Evolutionary conservation across 306 rosid genomes (phyloP), one percentile per base, ranked within the genome.

Genomic region (Styphnolobium japonicum): DNA sequence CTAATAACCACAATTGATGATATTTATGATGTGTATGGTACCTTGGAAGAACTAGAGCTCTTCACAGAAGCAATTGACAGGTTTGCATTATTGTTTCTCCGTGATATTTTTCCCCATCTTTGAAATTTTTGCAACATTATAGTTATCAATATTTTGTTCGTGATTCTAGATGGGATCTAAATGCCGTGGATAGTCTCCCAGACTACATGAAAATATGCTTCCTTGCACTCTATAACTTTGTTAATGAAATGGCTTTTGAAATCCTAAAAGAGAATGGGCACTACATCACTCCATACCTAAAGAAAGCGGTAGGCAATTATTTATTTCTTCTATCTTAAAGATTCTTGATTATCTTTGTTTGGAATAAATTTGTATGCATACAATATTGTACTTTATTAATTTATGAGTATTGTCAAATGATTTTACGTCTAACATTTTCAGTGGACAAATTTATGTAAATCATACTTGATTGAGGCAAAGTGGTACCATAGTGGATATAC

Each of bases 21-120:
- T 56, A 4, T 78, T 27, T 78, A 78, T 29, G 82, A 78, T 56
- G 58, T 55, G 1, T 68, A 53, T 27, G 69, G 76, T n/a, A 78
- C 76, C 0, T 39, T 78, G 9, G 76, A 78, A 10, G 82, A 78
- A 31, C 19, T 78, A 9, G 69, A 81, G 70, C 56, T 43, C 23
- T 81, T 74, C 36, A 81, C 76, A 0, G 1, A 65, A 18, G 80
- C 43, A 40, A 16, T 81, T 64, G 69, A 81, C 2, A 73, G 76
- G 84, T 63, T 46, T 0, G 39, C 29, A 27, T 27, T 27, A 27
- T 27, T 27, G 31, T 3, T 27, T 1, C 31, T 27, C 3, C 31
- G 3, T 27, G 31, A 27, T n/a, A n/a, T n/a, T n/a, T n/a, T n/a
- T n/a, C n/a, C n/a, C 3, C 31, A 1, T 27, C 31, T 27, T 3